Conservation (phyloP, 495 filamentous ascomycete species). For the Xylaria flabelliformis region DNA sequence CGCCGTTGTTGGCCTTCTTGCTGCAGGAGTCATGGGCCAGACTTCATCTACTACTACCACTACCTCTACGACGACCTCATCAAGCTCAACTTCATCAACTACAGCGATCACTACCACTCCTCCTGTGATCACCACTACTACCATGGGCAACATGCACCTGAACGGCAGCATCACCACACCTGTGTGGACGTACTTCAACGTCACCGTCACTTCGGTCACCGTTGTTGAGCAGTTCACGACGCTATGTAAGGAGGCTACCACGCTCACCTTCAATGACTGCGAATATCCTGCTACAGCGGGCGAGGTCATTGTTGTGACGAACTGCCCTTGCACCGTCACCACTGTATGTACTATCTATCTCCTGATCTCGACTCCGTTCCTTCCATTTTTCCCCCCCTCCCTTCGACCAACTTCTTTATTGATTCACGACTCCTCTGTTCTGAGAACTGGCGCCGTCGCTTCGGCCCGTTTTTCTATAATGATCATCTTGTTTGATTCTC, state of each 20-base stretch:
- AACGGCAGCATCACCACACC: constrained; percentile 1
- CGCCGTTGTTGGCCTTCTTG: constrained; percentile 31
- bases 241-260: constrained; percentile 35
- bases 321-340: constrained; percentile 43
- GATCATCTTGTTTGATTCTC: background rate
- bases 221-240: constrained; percentile 40
- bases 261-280: constrained; percentile 35
- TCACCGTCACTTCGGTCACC: constrained; percentile 34
- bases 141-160: background rate
- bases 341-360: constrained; percentile 29
- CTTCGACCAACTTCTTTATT: background rate
- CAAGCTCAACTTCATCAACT: background rate
- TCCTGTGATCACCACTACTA: background rate
- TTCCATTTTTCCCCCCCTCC: no score
- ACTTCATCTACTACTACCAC: background rate
- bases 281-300: constrained; percentile 39
- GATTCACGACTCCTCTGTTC: background rate
- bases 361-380: background rate
- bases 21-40: constrained; percentile 36
- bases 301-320: constrained; percentile 34
- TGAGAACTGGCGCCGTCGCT: background rate
- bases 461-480: background rate
- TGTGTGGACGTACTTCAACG: constrained; percentile 26
- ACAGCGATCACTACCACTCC: background rate
- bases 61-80: background rate